These are phyloP conservation scores for Fusarium sp. DNA, from an alignment of 2,329 filamentous ascomycete genomes.

Conservation along the genomic window DNA sequence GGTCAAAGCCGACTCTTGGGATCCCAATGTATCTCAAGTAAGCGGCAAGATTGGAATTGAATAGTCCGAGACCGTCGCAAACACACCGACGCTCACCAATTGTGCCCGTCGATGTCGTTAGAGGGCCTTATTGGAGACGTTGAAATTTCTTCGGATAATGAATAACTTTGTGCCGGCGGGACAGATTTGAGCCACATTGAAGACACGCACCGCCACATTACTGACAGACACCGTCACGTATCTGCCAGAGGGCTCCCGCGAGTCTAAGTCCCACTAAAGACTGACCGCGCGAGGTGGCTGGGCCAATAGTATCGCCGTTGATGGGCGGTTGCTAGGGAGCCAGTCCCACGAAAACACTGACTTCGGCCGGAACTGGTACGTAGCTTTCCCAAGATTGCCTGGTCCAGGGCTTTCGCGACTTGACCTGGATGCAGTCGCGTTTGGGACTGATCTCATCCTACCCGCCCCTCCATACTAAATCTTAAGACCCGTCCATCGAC, in stretches of 20 bases:
- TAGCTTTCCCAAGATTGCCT: conserved; percentile 28
- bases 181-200: conserved; percentile 4
- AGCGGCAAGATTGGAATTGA: conserved; percentile 11
- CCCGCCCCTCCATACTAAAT: conserved; percentile 45
- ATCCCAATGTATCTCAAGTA: conserved; percentile 19
- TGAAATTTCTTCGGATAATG: conserved; percentile 48
- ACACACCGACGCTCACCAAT: conserved; percentile 38
- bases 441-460: conserved; percentile 39
- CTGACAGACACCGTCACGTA: conserved; percentile 17
- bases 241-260: conserved; percentile 37
- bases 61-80: conserved; percentile 29
- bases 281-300: conserved; percentile 37
- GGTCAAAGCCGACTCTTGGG: conserved; percentile 10
- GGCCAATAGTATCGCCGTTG: conserved; percentile 65
- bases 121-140: conserved; percentile 25
- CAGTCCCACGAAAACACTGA: conserved; percentile 25
- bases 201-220: conserved; percentile 38
- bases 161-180: conserved; percentile 44
- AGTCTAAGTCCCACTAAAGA: not conserved
- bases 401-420: conserved; percentile 26
- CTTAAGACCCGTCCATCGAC: conserved; percentile 21
- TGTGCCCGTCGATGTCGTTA: conserved; percentile 25
- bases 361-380: conserved; percentile 23
- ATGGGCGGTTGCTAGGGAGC: conserved; percentile 58
- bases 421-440: conserved; percentile 40